Evolutionary conservation across 2,329 filamentous ascomycete genomes (phyloP).

Genomic region (Emmonsia crescens): DNA sequence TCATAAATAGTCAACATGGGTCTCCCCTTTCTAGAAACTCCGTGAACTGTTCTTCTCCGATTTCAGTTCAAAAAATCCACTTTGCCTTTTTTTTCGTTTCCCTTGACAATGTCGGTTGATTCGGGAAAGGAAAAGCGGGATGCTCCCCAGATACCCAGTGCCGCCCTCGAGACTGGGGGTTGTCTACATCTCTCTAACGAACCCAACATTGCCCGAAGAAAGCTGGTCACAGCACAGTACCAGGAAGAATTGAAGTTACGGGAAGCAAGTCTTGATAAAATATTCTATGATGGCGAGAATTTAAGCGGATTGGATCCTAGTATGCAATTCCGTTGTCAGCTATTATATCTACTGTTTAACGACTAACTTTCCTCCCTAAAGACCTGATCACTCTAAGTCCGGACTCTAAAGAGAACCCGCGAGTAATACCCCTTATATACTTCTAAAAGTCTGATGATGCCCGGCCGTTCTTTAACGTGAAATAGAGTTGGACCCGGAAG

Average conservation of each 20-base stretch:
- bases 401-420: neutral
- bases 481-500: neutral
- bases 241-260: conserved; percentile 1
- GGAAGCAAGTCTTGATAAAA: neutral
- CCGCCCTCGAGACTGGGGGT: neutral
- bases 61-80: neutral
- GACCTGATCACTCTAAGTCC: conserved; percentile 1
- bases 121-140: neutral
- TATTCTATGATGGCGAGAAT: conserved; percentile 2
- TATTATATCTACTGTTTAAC: neutral
- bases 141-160: neutral
- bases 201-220: neutral
- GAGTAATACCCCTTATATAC: neutral
- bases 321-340: neutral
- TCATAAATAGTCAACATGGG: neutral
- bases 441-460: neutral
- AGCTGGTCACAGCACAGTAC: neutral
- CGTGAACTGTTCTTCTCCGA: neutral
- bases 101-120: neutral
- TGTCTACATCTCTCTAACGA: neutral
- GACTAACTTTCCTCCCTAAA: neutral
- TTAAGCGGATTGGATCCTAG: neutral
- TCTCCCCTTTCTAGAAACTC: neutral
- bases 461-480: neutral
- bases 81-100: neutral